Percentiles rank a stretch among this genome's conserved stretches.
Evolutionary conservation across 352 stramenopile genomes (phyloP).

Genomic region (Globisporangium echinulatum): DNA sequence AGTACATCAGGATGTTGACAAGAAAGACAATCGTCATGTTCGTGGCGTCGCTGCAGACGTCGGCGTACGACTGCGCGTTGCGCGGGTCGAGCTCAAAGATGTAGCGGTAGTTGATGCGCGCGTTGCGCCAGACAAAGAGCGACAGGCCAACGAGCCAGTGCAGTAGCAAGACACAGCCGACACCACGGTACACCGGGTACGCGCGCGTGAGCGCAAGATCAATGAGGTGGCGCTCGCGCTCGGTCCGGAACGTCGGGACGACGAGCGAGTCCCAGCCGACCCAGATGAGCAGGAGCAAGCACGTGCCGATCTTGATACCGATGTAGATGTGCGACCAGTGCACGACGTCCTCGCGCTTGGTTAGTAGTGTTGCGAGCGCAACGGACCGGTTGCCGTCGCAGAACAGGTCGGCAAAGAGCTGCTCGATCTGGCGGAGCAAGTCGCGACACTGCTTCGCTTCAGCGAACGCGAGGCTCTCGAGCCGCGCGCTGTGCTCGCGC

Average conservation of each 20-base stretch:
- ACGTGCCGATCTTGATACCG: slow-evolving; percentile 77
- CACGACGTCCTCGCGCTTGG: slow-evolving; percentile 63
- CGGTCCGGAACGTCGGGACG: slow-evolving; percentile 64
- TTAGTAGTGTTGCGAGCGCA: slow-evolving; percentile 75
- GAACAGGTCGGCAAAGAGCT: slow-evolving; percentile 65
- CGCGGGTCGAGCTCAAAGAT: slow-evolving; percentile 92
- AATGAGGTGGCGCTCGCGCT: slow-evolving; percentile 66
- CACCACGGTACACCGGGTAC: slow-evolving; percentile 94
- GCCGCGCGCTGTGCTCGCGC: slow-evolving; percentile 30
- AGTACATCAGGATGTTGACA: slow-evolving; percentile 94
- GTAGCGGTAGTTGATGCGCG: slow-evolving; percentile 93
- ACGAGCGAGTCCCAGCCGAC: slow-evolving; percentile 94
- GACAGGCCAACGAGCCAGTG: slow-evolving; percentile 94
- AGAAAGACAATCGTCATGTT: slow-evolving; percentile 96
- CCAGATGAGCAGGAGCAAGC: slow-evolving; percentile 84
- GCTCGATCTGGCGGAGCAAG: slow-evolving; percentile 52
- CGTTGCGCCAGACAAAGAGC: slow-evolving; percentile 88
- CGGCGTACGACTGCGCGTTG: slow-evolving; percentile 72
- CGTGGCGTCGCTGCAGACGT: slow-evolving; percentile 94
- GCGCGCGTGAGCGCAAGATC: slow-evolving; percentile 70
- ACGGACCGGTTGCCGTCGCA: slow-evolving; percentile 68
- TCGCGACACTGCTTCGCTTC: slow-evolving; percentile 42
- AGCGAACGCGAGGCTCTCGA: slow-evolving; percentile 57
- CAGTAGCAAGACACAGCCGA: slow-evolving; percentile 92
- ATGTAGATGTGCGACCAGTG: slow-evolving; percentile 83